Base-by-base conservation (phyloP, 2,329 filamentous ascomycete genomes). In the Penicillium sp. region DNA sequence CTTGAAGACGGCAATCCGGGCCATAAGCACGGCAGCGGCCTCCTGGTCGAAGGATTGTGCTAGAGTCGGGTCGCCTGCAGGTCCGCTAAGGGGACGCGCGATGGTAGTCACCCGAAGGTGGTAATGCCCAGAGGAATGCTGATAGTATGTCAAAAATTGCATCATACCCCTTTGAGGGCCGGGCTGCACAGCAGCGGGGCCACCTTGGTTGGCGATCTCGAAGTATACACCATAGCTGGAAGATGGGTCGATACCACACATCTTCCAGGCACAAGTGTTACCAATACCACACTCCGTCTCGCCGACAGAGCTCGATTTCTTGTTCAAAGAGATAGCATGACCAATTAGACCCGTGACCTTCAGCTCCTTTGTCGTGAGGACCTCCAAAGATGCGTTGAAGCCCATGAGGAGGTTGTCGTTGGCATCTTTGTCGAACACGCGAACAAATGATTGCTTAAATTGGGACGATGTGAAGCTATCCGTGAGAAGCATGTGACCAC, bases 191-290 rank as follows among this genome's bases (percentile, higher is more conserved):
- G 89, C 85, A 45, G 88, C 82, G 15, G 91, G 88, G 7, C 91
- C 91, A 33, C 90, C 91, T 75, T 97, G 94, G 64, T 89, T 90
- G 43, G 94, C 93, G 69, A 99, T 95, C 73, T 99, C 94, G 65
- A 97, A 99, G 76, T 97, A 99, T 58, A 99, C 83, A 56, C 91
- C 94, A 66, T 97, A 97, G 66, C 91, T 96, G 29, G 94, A 86
- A 50, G 86, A 88, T 10, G 94, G 94, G 65, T 97, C 92, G 62
- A 99, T 96, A 62, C 91, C 92, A 67, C 94, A 97, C 93, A 99
- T 96, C 77, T 99, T 99, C 94, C 94, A 99, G 3, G 92, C 93
- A 74, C 93, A 97, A 0, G 94, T 99, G 70, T 97, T 97, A 60
- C 94, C 94, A 64, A 99, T 96, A 67, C 94, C 94, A 65, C 93